phyloP scores from a whole-genome alignment of 306 rosid species.

The Corylus avellana region DNA sequence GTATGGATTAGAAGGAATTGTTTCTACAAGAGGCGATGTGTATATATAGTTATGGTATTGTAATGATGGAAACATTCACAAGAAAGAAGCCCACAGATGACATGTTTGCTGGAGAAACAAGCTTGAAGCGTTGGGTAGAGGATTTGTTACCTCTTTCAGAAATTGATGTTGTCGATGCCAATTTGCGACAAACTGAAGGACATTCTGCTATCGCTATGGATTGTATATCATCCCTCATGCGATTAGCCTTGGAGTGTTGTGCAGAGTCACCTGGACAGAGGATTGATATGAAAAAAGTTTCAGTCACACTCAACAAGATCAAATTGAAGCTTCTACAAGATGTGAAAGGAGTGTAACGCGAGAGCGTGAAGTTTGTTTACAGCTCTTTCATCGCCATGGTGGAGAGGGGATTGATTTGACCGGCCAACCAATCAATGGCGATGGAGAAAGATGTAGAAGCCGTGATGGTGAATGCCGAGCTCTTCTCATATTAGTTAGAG shows the following conservation, averaged over 20 bases:
- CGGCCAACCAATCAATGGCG: too few species aligned
- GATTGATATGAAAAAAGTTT: too few species aligned
- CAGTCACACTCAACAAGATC: too few species aligned
- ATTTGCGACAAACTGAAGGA: neutral
- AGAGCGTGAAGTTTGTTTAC: too few species aligned
- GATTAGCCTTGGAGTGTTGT: neutral
- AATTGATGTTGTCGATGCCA: neutral
- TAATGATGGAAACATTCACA: slow-evolving; percentile 47
- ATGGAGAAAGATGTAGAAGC: too few species aligned
- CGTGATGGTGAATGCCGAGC: too few species aligned
- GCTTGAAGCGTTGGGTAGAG: slow-evolving; percentile 18
- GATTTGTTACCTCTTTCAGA: slow-evolving; percentile 13
- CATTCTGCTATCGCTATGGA: neutral
- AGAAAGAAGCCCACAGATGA: slow-evolving; percentile 43
- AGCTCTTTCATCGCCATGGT: too few species aligned
- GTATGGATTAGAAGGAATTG: slow-evolving; percentile 37
- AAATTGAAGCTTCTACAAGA: too few species aligned
- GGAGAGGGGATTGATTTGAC: too few species aligned
- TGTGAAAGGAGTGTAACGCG: too few species aligned
- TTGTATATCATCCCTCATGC: slow-evolving; percentile 4
- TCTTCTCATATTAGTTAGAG: too few species aligned
- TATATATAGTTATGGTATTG: slow-evolving; percentile 46
- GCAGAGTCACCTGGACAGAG: too few species aligned
- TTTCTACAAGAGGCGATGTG: slow-evolving; percentile 41
- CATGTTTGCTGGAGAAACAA: slow-evolving; percentile 26